These are phyloP conservation scores for Turnera subulata DNA, from an alignment of 345 rosid genomes.

Conservation along the genomic window DNA sequence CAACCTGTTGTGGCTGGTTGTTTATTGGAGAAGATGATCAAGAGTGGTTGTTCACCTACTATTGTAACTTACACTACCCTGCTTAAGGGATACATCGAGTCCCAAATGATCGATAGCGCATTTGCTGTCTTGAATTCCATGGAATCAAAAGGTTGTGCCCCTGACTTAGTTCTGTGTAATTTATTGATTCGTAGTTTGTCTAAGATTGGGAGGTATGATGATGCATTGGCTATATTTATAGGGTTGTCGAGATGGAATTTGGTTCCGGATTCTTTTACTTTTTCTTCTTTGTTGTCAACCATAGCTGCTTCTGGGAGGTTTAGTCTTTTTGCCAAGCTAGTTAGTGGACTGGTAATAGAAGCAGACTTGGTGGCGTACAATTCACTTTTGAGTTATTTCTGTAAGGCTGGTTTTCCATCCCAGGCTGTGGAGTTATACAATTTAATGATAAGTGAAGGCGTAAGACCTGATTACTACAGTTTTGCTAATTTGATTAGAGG, in stretches of 20 bases:
- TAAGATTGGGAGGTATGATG: conserved; percentile 49
- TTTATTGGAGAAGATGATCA: conserved; percentile 50
- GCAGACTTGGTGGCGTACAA: conserved; percentile 49
- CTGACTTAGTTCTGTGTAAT: conserved; percentile 63
- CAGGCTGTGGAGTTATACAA: conserved; percentile 39
- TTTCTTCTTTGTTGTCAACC: conserved; percentile 49
- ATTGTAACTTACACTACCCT: conserved; percentile 59
- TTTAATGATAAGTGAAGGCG: conserved; percentile 43
- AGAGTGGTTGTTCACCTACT: conserved; percentile 50
- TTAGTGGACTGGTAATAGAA: conserved; percentile 24
- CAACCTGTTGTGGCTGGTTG: conserved; percentile 42
- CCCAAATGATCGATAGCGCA: conserved; percentile 43
- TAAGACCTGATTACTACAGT: conserved; percentile 53
- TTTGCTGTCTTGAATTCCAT: conserved; percentile 34
- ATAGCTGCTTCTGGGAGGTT: conserved; percentile 38
- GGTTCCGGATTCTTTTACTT: conserved; percentile 62
- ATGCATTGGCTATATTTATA: conserved; percentile 46
- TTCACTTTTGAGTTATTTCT: conserved; percentile 47
- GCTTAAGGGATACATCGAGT: conserved; percentile 51
- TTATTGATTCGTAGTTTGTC: conserved; percentile 51
- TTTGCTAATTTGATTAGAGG: conserved; percentile 52
- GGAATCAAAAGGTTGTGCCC: conserved; percentile 39
- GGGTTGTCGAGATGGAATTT: conserved; percentile 35
- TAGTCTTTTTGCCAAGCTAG: conserved; percentile 29
- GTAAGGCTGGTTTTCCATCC: conserved; percentile 43